Evolutionary conservation across 176 grass and related monocot species (phyloP), one percentile per base, ranked within the genome.

Genomic region (Cymbopogon citratus): DNA sequence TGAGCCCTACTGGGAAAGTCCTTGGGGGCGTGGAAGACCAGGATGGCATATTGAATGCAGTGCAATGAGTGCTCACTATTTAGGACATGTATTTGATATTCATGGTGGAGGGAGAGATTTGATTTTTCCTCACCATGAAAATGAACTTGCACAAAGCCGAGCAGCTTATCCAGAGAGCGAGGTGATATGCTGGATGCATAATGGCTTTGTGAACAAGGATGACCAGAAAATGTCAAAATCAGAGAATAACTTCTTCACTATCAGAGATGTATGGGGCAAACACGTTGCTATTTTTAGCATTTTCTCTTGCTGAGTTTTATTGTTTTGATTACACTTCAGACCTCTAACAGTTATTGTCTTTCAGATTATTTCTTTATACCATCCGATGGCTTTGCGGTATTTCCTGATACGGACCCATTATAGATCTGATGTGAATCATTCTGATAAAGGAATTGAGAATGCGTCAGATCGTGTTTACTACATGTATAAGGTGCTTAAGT

Each of bases 371-470:
- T 80, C 65, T 66, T 82, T 84, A 36, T 98, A 94, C 78, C 95
- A 98, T 84, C 90, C 95, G 25, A 85, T 98, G 85, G 95, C 90
- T 48, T 79, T 94, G 40, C 89, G 95, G 12, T 94, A 93, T 66
- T 94, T 98, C 82, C 84, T 94, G 23, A 93, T 98, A 92, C 90
- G 86, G 31, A 94, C 90, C 15, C 92, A 98, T 76, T 98, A 98
- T 62, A 87, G 88, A 38, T 83, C 90, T 7, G 95, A 98, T 76
- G 92, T 94, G 60, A 98, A 98, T 75, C 82, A 93, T 61, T 94
- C 92, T 49, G 92, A 89, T 68, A 88, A 75, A 63, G 85, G 65
- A n/a, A 69, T 98, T 3, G 72, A 85, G 77, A 81, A 39, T 51
- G 92, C 90, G 29, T 94, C 90, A 56, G 88, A 88, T 63, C 84